Percentiles rank a stretch among this genome's conserved stretches.
Evolutionary conservation across 129 eudicot species (phyloP).

Genomic region (Lactuca sativa): DNA sequence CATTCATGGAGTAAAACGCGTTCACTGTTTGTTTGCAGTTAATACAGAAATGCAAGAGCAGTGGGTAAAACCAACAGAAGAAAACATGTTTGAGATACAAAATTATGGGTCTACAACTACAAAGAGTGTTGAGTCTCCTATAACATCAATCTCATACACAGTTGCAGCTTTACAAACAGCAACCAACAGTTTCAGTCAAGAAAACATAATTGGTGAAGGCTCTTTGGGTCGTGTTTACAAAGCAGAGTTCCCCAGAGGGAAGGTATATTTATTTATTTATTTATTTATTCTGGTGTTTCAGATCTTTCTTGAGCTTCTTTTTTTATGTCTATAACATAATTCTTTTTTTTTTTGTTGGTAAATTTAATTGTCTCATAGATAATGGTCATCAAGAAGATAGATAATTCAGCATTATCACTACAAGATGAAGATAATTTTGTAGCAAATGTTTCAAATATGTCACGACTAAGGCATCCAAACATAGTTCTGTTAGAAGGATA

Average conservation of each 20-base stretch:
- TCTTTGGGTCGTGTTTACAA: constrained; percentile 96
- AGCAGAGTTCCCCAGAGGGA: constrained; percentile 92
- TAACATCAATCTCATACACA: constrained; percentile 83
- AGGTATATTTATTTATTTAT: constrained; percentile 50
- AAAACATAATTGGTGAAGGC: constrained; percentile 91
- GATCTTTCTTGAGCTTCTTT: neutral
- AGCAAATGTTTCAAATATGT: constrained; percentile 92
- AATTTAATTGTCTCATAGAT: constrained; percentile 32
- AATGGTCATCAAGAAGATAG: constrained; percentile 90
- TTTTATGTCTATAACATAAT: neutral
- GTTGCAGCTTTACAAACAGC: constrained; percentile 94
- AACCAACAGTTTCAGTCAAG: constrained; percentile 96
- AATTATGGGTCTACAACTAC: constrained; percentile 65
- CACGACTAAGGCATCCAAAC: constrained; percentile 94
- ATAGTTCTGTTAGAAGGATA: constrained; percentile 75
- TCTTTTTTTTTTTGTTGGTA: neutral
- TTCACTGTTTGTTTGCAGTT: constrained; percentile 32
- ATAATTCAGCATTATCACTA: constrained; percentile 79
- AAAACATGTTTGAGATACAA: constrained; percentile 55
- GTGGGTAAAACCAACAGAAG: constrained; percentile 58
- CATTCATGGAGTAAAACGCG: too few relatives aligned
- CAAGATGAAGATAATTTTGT: constrained; percentile 93
- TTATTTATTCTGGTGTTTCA: neutral
- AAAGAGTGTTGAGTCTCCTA: constrained; percentile 76
- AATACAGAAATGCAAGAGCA: constrained; percentile 76